Evolutionary conservation across 257 asterid genomes (phyloP), one percentile per base, ranked within the genome.

Genomic region (Mitragyna speciosa): DNA sequence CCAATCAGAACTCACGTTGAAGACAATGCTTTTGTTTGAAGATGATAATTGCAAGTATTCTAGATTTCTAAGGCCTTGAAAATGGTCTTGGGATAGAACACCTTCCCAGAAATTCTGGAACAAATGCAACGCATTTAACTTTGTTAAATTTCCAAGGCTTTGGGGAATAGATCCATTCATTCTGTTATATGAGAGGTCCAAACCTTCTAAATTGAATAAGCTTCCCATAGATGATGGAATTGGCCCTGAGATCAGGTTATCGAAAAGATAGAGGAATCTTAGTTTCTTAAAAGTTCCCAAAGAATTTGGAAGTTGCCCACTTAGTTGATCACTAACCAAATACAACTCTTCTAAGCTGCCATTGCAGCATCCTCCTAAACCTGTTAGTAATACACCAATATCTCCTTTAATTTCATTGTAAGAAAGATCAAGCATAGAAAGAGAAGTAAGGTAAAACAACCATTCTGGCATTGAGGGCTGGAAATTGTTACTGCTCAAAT

Each of bases 1-100:
- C 89, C 87, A 86, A 17, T 63, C 81, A 31, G 43, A 11, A 64
- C 74, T 73, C 41, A 84, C 54, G 61, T 75, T 84, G 70, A 76
- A 64, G 45, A 22, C 15, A n/a, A 86, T 81, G 2, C 63, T 48
- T 26, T 56, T 79, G 7, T 79, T 65, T 59, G 68, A 69, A 14
- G 84, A 75, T 54, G 71, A 81, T n/a, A 81, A 70, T 16, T 82
- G 76, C 28, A 86, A 79, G 36, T 43, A 36, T 82, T 81, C 66
- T 65, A 86, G 66, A 26, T 77, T 77, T 12, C 70, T 33, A 7
- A 86, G 76, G 19, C 70, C 69, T 72, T 72, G 65, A 0, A 86
- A 80, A 64, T 79, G 84, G 31, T 49, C 33, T 77, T 82, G 75
- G 6, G 81, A 73, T n/a, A 84, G 71, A 8, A 20, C 43, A 31